Conservation (phyloP, 2,329 filamentous ascomycete species). For the Pseudovirgaria hyperparasitica region DNA sequence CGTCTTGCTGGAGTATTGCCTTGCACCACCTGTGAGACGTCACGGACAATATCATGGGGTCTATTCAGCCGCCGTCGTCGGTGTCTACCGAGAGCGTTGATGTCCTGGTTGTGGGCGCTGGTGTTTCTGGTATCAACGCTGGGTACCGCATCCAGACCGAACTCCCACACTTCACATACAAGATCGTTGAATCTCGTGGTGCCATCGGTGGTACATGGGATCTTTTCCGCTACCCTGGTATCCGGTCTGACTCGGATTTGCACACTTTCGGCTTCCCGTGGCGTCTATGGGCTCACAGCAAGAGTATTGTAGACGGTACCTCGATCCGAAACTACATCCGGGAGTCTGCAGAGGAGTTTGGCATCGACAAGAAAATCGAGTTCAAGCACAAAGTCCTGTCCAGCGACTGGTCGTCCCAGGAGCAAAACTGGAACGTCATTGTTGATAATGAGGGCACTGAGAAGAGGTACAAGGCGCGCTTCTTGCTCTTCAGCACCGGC, state of each 20-base stretch:
- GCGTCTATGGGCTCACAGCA: slow-evolving; percentile 49
- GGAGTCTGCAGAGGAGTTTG: slow-evolving; percentile 29
- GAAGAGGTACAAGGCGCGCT: slow-evolving; percentile 30
- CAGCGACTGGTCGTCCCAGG: slow-evolving; percentile 32
- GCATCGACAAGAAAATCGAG: slow-evolving; percentile 33
- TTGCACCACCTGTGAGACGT: no score
- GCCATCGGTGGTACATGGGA: slow-evolving; percentile 68
- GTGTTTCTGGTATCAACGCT: slow-evolving; percentile 63
- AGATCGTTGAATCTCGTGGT: slow-evolving; percentile 54
- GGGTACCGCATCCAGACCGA: slow-evolving; percentile 55
- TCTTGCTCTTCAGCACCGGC: slow-evolving; percentile 48
- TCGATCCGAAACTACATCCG: slow-evolving; percentile 32
- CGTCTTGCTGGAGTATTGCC: no score
- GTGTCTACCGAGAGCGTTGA: no score
- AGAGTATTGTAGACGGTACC: slow-evolving; percentile 32
- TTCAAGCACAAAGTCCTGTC: slow-evolving; percentile 29
- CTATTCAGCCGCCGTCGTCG: no score
- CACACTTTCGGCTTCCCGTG: slow-evolving; percentile 50
- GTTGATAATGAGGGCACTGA: slow-evolving; percentile 23
- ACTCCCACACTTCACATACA: slow-evolving; percentile 45
- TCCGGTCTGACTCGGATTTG: slow-evolving; percentile 39
- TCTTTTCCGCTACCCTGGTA: slow-evolving; percentile 63
- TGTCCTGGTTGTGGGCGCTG: slow-evolving; percentile 55
- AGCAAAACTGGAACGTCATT: slow-evolving; percentile 35
- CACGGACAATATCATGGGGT: no score